A percentile compares a stretch with the other conserved stretches of the same genome.
Conservation (phyloP, 331 rosid genomes). For the Quercus phellos region DNA sequence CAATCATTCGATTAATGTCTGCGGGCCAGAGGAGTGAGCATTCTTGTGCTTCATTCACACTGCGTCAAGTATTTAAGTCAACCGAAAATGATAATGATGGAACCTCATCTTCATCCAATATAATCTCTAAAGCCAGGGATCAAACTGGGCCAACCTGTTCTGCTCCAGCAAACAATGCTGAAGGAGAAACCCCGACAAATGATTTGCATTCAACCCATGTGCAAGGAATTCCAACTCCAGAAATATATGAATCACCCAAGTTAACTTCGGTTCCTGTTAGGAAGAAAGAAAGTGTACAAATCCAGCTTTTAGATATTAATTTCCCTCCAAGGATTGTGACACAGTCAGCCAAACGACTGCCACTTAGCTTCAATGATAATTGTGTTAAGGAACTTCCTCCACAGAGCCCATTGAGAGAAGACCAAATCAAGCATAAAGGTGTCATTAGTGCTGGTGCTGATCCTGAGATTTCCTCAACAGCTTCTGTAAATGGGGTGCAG, state of each 20-base stretch:
- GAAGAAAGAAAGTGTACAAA: slow-evolving; percentile 46
- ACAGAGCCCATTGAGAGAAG: slow-evolving; percentile 38
- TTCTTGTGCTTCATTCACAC: slow-evolving; percentile 79
- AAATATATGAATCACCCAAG: slow-evolving; percentile 89
- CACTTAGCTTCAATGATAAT: slow-evolving; percentile 42
- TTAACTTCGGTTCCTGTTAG: slow-evolving; percentile 62
- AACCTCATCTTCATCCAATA: slow-evolving; percentile 75
- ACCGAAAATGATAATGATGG: slow-evolving; percentile 55
- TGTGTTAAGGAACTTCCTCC: slow-evolving; percentile 28
- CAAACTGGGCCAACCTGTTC: slow-evolving; percentile 51
- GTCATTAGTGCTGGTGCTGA: slow-evolving; percentile 29
- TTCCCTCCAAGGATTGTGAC: slow-evolving; percentile 66
- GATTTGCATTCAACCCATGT: slow-evolving; percentile 47
- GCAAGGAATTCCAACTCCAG: slow-evolving; percentile 96
- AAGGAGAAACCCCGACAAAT: slow-evolving; percentile 49
- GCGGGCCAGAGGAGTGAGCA: slow-evolving; percentile 80
- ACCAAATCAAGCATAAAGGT: slow-evolving; percentile 28
- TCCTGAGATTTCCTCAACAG: slow-evolving; percentile 63
- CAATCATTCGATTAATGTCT: slow-evolving; percentile 85
- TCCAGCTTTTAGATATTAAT: slow-evolving; percentile 87
- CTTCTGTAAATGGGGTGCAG: slow-evolving; percentile 66
- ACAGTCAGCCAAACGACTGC: slow-evolving; percentile 30
- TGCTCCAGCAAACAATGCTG: slow-evolving; percentile 43
- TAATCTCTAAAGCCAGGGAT: slow-evolving; percentile 44
- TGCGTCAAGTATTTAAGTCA: slow-evolving; percentile 81